These are phyloP conservation scores for Boletus albobrunnescens DNA, from an alignment of 1,284 basidiomycete species.

Conservation along the genomic window DNA sequence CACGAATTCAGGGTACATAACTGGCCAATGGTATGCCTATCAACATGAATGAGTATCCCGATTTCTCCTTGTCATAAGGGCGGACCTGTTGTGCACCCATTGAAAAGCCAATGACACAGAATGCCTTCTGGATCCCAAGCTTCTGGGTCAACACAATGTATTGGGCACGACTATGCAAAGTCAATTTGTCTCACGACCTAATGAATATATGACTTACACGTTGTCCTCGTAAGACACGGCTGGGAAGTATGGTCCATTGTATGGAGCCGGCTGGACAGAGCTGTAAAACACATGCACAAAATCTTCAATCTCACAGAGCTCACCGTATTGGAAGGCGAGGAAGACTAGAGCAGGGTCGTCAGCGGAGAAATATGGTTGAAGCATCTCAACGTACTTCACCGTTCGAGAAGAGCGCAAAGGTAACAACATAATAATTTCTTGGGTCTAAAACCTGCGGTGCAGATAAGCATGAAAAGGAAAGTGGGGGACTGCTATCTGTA, in stretches of 20 bases:
- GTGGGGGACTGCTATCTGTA: background rate
- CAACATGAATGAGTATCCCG: background rate
- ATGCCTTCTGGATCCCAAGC: slow-evolving; percentile 42
- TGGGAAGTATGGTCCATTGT: slow-evolving; percentile 48
- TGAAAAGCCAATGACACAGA: slow-evolving; percentile 36
- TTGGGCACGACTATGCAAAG: slow-evolving; percentile 47
- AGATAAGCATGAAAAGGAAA: slow-evolving; percentile 1
- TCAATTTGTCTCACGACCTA: background rate
- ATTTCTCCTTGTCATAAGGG: background rate
- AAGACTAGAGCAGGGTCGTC: slow-evolving; percentile 4
- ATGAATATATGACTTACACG: slow-evolving; percentile 38
- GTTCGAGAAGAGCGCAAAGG: slow-evolving; percentile 55
- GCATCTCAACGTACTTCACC: slow-evolving; percentile 43
- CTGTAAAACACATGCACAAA: background rate
- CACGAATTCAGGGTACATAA: slow-evolving; percentile 55
- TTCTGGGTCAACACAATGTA: slow-evolving; percentile 49
- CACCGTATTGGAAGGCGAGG: slow-evolving; percentile 24
- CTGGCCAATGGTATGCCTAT: slow-evolving; percentile 60
- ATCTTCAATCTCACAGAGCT: background rate
- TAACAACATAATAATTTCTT: slow-evolving; percentile 51
- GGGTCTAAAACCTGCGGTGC: slow-evolving; percentile 43
- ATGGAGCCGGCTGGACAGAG: slow-evolving; percentile 39
- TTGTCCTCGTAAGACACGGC: slow-evolving; percentile 55
- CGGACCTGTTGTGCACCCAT: slow-evolving; percentile 59
- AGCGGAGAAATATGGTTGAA: background rate